Percentiles rank a stretch among this genome's conserved stretches.
Evolutionary conservation across 140 eudicot species (phyloP).

Genomic region (Stevia rebaudiana): DNA sequence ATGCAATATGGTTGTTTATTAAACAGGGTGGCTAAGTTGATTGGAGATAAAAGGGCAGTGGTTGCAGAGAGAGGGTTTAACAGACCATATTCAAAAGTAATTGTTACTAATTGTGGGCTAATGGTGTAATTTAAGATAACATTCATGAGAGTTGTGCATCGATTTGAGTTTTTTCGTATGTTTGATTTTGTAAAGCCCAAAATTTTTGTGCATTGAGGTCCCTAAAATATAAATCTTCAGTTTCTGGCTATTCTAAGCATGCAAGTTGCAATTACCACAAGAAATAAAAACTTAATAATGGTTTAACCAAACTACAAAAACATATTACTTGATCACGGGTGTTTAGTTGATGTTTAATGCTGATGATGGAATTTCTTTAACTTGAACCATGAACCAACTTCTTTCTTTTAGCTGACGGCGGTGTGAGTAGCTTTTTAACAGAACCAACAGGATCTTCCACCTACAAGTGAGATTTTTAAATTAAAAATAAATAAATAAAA

Average conservation of each 20-base stretch:
- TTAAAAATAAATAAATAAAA: not conserved
- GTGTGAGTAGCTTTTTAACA: slow-evolving; percentile 57
- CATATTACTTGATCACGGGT: not conserved
- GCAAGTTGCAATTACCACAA: not conserved
- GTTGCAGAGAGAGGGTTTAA: slow-evolving; percentile 97
- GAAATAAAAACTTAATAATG: slow-evolving; percentile 9
- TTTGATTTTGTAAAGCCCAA: slow-evolving; percentile 6
- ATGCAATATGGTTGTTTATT: not conserved
- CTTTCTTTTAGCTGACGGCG: slow-evolving; percentile 60
- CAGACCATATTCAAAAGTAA: slow-evolving; percentile 83
- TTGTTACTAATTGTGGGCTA: slow-evolving; percentile 72
- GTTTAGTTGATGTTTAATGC: not conserved
- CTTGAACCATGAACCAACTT: slow-evolving; percentile 40
- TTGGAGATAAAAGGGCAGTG: slow-evolving; percentile 94
- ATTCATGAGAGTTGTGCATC: slow-evolving; percentile 20
- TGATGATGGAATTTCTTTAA: slow-evolving; percentile 20
- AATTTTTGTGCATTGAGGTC: not conserved
- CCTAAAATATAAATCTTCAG: not conserved
- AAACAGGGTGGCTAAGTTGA: slow-evolving; percentile 89
- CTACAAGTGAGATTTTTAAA: slow-evolving; percentile 30
- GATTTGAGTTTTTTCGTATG: not conserved
- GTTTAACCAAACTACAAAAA: not conserved
- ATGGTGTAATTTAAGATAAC: slow-evolving; percentile 27
- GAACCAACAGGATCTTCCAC: slow-evolving; percentile 85
- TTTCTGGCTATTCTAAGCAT: slow-evolving; percentile 15